These are phyloP conservation scores for Millerozyma miso DNA, from an alignment of 805 yeast species.

Conservation along the genomic window DNA sequence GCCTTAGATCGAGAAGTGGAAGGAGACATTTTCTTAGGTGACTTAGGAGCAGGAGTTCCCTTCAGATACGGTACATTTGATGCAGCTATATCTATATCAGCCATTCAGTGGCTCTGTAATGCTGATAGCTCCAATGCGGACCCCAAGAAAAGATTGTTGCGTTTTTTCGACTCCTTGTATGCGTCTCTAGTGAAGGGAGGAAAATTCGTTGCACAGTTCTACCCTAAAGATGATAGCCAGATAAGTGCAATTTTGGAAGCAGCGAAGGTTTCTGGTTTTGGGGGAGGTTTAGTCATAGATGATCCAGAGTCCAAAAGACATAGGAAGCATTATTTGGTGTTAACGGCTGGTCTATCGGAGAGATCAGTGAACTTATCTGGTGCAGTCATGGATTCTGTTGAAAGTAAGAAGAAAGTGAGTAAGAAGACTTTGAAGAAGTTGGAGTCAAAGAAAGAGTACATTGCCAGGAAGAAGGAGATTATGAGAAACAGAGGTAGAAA, in stretches of 20 bases:
- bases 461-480: slow-evolving; percentile 85
- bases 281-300: slow-evolving; percentile 92
- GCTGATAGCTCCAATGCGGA: slow-evolving; percentile 82
- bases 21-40: slow-evolving; percentile 88
- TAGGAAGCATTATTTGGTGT: slow-evolving; percentile 83
- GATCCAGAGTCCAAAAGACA: slow-evolving; percentile 90
- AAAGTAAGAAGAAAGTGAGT: slow-evolving; percentile 33
- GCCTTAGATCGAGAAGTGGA: slow-evolving; percentile 90
- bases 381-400: slow-evolving; percentile 72
- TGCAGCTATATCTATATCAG: slow-evolving; percentile 92
- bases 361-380: slow-evolving; percentile 73
- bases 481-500: slow-evolving; percentile 87
- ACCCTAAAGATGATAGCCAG: slow-evolving; percentile 88
- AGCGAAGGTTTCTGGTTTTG: slow-evolving; percentile 92
- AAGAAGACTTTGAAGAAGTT: slow-evolving; percentile 50
- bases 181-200: slow-evolving; percentile 90
- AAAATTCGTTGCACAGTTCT: slow-evolving; percentile 94
- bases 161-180: slow-evolving; percentile 85
- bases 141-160: slow-evolving; percentile 74
- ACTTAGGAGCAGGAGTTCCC: slow-evolving; percentile 92
- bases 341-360: slow-evolving; percentile 81
- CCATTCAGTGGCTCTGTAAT: slow-evolving; percentile 96
- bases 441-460: slow-evolving; percentile 78
- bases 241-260: slow-evolving; percentile 71
- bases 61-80: slow-evolving; percentile 95